Evolutionary conservation across 1,284 basidiomycete genomes (phyloP).

Genomic region (Ustilago trichophora): DNA sequence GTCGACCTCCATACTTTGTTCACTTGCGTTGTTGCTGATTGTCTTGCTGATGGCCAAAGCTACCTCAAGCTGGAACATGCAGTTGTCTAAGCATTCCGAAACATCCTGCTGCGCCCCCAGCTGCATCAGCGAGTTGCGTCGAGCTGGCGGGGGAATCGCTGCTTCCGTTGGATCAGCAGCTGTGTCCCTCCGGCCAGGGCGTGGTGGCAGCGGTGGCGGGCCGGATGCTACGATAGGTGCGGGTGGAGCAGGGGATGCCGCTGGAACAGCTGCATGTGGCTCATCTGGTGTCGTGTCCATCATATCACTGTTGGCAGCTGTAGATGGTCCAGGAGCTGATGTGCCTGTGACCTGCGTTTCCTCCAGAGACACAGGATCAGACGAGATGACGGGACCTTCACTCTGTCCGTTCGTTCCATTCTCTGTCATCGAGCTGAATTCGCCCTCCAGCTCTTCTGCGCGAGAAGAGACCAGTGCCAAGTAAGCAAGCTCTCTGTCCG

Average conservation of each 20-base stretch:
- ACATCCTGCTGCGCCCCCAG: conserved; percentile 96
- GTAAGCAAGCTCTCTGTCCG: conserved; percentile 85
- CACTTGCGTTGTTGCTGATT: background rate
- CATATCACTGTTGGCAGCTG: background rate
- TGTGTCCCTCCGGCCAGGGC: conserved; percentile 17
- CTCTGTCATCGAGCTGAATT: conserved; percentile 14
- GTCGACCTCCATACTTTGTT: conserved; percentile 35
- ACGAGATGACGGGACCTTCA: too few species aligned
- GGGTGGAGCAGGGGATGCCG: background rate
- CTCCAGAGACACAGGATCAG: too few species aligned
- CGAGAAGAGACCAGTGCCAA: conserved; percentile 89
- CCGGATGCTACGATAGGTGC: too few species aligned
- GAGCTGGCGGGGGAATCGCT: conserved; percentile 25
- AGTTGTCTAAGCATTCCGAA: conserved; percentile 98
- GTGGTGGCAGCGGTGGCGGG: conserved; percentile 33
- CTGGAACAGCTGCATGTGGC: background rate
- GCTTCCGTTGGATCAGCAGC: too few species aligned
- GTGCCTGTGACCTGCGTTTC: background rate
- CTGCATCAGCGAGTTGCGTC: conserved; percentile 59
- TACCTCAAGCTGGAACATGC: conserved; percentile 96
- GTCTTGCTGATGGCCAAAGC: conserved; percentile 73
- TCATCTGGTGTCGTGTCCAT: conserved; percentile 31
- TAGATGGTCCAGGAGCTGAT: background rate
- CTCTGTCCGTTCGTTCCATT: too few species aligned
- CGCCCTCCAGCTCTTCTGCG: conserved; percentile 74